phyloP scores from a whole-genome alignment of 2,329 filamentous ascomycete species.

The Colletotrichum sidae region DNA sequence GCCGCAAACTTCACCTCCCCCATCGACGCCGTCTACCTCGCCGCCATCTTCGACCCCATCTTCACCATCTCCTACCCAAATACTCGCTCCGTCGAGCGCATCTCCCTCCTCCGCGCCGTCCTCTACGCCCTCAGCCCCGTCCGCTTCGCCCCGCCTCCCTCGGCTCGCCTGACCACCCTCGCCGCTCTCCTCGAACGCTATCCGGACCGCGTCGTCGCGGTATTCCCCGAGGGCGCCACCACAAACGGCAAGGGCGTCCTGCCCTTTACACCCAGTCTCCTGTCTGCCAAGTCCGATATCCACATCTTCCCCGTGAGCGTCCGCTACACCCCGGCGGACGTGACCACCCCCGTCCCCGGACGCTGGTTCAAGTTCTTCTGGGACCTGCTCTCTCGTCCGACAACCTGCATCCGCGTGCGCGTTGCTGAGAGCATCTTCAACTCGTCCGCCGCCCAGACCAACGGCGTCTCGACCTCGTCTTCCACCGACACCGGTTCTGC shows the following conservation, averaged over 20 bases:
- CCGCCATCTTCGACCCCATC: slow-evolving; percentile 94
- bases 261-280: slow-evolving; percentile 81
- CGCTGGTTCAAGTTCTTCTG: slow-evolving; percentile 81
- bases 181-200: slow-evolving; percentile 73
- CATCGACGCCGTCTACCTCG: slow-evolving; percentile 92
- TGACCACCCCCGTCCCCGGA: slow-evolving; percentile 89
- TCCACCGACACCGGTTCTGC: slow-evolving; percentile 44
- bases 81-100: slow-evolving; percentile 77
- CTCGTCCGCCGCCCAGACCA: slow-evolving; percentile 52
- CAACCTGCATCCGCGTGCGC: slow-evolving; percentile 89
- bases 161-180: slow-evolving; percentile 67
- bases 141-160: slow-evolving; percentile 56
- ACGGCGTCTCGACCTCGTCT: slow-evolving; percentile 45
- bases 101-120: slow-evolving; percentile 83
- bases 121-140: slow-evolving; percentile 76
- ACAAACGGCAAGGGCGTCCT: slow-evolving; percentile 94
- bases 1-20: slow-evolving; percentile 93
- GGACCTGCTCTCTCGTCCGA: slow-evolving; percentile 85
- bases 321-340: slow-evolving; percentile 87
- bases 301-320: slow-evolving; percentile 93
- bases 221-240: slow-evolving; percentile 94
- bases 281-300: slow-evolving; percentile 73
- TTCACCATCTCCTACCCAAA: slow-evolving; percentile 88
- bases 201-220: slow-evolving; percentile 80
- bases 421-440: slow-evolving; percentile 82